Conservation (phyloP, 2,329 filamentous ascomycete species). For the Epichloe sylvatica region DNA sequence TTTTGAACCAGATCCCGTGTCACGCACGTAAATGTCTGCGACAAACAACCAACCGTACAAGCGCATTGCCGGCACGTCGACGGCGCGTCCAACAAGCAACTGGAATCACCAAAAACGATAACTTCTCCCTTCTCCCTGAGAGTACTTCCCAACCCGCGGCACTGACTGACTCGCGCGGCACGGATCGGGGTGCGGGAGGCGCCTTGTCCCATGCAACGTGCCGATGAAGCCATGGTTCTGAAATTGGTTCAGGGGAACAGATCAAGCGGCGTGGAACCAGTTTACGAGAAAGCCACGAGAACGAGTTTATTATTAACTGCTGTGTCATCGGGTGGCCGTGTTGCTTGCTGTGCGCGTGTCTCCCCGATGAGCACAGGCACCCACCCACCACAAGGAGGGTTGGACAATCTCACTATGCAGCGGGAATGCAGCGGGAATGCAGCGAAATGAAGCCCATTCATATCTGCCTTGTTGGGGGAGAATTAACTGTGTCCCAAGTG, state of each 20-base stretch:
- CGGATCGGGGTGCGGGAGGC: slow-evolving; percentile 7
- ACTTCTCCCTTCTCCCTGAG: too few relatives aligned
- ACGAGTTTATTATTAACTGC: background rate
- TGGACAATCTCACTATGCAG: background rate
- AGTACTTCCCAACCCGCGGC: background rate
- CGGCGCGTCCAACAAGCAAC: background rate
- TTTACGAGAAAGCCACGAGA: background rate
- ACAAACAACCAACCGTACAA: background rate
- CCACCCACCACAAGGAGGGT: background rate
- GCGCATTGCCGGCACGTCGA: background rate
- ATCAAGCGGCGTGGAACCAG: background rate
- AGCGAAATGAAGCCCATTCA: slow-evolving; percentile 13
- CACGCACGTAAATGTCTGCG: background rate
- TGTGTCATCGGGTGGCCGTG: too few relatives aligned
- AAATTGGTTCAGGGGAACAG: slow-evolving; percentile 5
- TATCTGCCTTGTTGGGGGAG: slow-evolving; percentile 9
- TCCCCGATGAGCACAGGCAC: background rate
- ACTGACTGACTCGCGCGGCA: slow-evolving; percentile 5
- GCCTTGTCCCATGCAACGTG: slow-evolving; percentile 1
- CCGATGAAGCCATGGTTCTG: background rate
- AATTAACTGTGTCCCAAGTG: slow-evolving; percentile 15
- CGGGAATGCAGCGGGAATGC: slow-evolving; percentile 4
- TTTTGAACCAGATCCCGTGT: background rate
- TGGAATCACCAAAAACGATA: background rate
- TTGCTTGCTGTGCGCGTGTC: background rate